A percentile compares a stretch with the other conserved stretches of the same genome.
Evolutionary conservation across 202 grass and related monocot species (phyloP).

Genomic region (Dendrocalamus latiflorus): DNA sequence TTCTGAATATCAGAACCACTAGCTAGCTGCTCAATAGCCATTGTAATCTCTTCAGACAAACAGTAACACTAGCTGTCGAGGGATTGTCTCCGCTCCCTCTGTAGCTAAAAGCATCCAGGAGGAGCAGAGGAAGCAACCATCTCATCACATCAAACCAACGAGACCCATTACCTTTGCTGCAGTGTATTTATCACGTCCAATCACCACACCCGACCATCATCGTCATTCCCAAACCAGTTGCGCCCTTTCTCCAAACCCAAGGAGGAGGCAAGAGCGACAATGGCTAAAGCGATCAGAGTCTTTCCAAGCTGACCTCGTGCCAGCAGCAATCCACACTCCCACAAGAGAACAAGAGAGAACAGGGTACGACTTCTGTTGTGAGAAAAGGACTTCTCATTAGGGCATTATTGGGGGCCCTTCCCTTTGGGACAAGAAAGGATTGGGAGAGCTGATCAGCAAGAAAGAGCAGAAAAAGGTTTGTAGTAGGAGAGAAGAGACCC

Average conservation of each 20-base stretch:
- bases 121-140: neutral
- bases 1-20: too few relatives aligned
- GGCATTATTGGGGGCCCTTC: neutral
- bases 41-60: too few relatives aligned
- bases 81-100: too few relatives aligned
- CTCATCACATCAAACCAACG: neutral
- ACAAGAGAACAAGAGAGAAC: conserved; percentile 14
- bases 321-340: neutral
- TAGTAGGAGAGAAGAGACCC: neutral
- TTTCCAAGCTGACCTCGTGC: neutral
- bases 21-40: too few relatives aligned
- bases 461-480: neutral
- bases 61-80: too few relatives aligned
- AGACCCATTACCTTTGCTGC: neutral
- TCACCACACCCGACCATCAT: conserved; percentile 7
- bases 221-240: neutral
- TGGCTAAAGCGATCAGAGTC: neutral
- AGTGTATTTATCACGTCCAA: neutral
- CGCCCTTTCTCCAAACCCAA: neutral
- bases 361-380: neutral
- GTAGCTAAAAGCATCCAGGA: neutral
- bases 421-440: neutral
- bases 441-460: neutral
- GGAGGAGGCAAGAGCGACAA: neutral
- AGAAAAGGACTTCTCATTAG: conserved; percentile 24